Conservation (phyloP, 108 stramenopile species). For the Nannochloropsis oceanica region DNA sequence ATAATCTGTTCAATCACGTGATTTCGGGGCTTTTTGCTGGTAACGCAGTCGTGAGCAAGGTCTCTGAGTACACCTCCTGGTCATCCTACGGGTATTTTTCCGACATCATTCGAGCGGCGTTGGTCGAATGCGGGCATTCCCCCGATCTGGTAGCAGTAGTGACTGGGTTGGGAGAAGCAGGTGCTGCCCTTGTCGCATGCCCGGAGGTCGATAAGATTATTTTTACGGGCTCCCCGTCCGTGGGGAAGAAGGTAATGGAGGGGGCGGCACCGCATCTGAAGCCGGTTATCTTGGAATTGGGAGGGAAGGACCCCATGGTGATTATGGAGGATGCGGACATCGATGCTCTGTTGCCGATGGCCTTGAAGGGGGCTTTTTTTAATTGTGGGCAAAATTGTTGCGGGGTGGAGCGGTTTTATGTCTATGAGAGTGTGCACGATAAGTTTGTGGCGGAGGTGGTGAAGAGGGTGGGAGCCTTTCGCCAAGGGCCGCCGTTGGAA, state of each 20-base stretch:
- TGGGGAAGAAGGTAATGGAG: conserved; percentile 81
- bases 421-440: conserved; percentile 57
- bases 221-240: conserved; percentile 85
- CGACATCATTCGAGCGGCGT: conserved; percentile 54
- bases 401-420: conserved; percentile 89
- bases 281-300: conserved; percentile 94
- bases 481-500: conserved; percentile 77
- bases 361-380: conserved; percentile 88
- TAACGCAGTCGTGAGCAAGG: conserved; percentile 91
- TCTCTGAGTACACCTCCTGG: conserved; percentile 86
- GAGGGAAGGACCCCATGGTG: conserved; percentile 97
- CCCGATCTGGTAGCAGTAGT: conserved; percentile 76
- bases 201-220: conserved; percentile 89
- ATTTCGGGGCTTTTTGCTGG: conserved; percentile 83
- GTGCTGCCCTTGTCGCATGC: conserved; percentile 69
- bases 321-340: conserved; percentile 78
- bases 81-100: conserved; percentile 58
- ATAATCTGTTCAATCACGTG: conserved; percentile 92
- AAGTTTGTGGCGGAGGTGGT: conserved; percentile 17
- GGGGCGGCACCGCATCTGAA: conserved; percentile 66
- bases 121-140: conserved; percentile 69
- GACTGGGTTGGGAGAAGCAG: conserved; percentile 79
- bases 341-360: conserved; percentile 48
- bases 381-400: conserved; percentile 96
- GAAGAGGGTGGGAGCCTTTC: conserved; percentile 44